Base-by-base conservation (phyloP, 495 filamentous ascomycete species). In the Penicillium atrosanguineum region DNA sequence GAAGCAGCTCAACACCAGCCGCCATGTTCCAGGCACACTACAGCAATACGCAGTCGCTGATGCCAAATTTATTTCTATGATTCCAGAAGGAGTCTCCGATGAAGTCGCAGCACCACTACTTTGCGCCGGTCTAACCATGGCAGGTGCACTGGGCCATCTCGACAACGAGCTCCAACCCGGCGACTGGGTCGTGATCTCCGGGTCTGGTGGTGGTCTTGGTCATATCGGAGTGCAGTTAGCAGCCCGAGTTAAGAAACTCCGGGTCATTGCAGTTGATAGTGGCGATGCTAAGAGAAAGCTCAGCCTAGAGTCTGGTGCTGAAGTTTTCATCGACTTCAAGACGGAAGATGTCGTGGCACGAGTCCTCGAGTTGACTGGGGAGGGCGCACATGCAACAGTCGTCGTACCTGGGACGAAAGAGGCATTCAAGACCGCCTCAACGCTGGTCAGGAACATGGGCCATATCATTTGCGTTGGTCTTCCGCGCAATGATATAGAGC, bases 171-270 rank as follows among this genome's bases (percentile, higher is more conserved):
- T 73, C 5, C 37, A 52, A 23, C 25, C 56, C 3, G 67, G 67
- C 1, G 60, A 73, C 16, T 71, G 61, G 58, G n/a, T 73, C 28
- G 67, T 67, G 3, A 59, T 73, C 8, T 64, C 65, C 0, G 70
- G 70, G 15, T 65, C 70, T 14, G 70, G 70, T 1, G 70, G 70
- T 4, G 70, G 70, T 6, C 52, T 73, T 6, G 70, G 70, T 4
- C 70, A 73, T 54, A 54, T 73, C 6, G 70, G 69, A 0, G 69
- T 73, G 25, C 70, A 73, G 28, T 63, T 69, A 18, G 63, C 65
- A 1, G 50, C 64, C 4, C 51, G 65, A 16, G 58, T 69, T 26
- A 64, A 61, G 43, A 56, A 57, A 16, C 50, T 64, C 1, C 57
- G 65, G 0, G 70, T 73, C 3, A 70, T 73, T 56, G 69, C 69